Conservation (phyloP, 805 yeast species). For the Pichia scutulata region DNA sequence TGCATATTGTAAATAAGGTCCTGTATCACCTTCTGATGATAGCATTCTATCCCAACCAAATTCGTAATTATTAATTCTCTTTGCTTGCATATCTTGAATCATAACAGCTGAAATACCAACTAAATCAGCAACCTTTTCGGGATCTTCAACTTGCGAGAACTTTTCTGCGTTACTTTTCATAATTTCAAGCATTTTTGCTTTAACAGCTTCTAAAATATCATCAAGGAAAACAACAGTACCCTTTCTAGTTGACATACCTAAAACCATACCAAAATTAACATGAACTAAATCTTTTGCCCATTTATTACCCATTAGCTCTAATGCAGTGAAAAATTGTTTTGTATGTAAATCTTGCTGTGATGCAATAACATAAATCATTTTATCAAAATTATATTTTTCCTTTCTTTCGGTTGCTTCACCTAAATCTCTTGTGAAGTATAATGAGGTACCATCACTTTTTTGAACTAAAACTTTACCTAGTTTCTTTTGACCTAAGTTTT, state of each 20-base stretch:
- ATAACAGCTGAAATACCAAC: constrained; percentile 96
- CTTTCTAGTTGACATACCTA: constrained; percentile 96
- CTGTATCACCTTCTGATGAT: constrained; percentile 98
- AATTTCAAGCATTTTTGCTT: constrained; percentile 90
- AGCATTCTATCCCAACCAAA: constrained; percentile 98
- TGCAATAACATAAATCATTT: constrained; percentile 94
- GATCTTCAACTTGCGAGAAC: constrained; percentile 87
- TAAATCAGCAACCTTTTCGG: constrained; percentile 90
- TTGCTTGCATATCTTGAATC: constrained; percentile 98
- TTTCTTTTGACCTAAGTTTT: constrained; percentile 72
- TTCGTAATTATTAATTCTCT: constrained; percentile 91
- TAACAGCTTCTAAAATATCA: constrained; percentile 86
- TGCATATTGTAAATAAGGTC: constrained; percentile 97
- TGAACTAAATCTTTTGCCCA: constrained; percentile 79
- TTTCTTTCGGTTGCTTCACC: constrained; percentile 94
- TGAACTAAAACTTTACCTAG: constrained; percentile 88
- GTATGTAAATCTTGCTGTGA: constrained; percentile 92
- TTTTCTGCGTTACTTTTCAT: constrained; percentile 89
- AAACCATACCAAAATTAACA: constrained; percentile 95
- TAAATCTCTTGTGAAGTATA: constrained; percentile 91
- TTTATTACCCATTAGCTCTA: constrained; percentile 80
- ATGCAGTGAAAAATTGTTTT: constrained; percentile 89
- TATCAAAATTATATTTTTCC: constrained; percentile 77
- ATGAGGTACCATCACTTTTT: constrained; percentile 91
- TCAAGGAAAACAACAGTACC: constrained; percentile 99